Percentiles rank a stretch among this genome's conserved stretches.
phyloP scores from a whole-genome alignment of 805 yeast genomes.

The Myxozyma neglecta region DNA sequence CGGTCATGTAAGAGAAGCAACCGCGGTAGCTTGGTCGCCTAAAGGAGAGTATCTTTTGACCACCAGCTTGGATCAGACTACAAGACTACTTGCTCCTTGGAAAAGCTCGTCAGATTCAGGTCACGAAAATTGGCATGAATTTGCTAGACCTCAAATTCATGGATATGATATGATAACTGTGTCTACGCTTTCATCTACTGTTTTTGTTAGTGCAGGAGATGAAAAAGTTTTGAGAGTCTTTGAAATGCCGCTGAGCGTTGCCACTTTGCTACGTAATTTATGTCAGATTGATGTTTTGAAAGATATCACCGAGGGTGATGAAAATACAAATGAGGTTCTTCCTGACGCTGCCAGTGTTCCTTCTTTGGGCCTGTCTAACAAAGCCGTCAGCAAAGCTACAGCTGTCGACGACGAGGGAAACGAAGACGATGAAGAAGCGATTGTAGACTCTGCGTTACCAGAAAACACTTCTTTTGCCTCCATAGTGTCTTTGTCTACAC shows the following conservation, averaged over 20 bases:
- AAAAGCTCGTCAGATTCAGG: constrained; percentile 38
- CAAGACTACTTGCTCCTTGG: constrained; percentile 78
- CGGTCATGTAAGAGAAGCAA: constrained; percentile 73
- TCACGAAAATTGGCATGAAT: constrained; percentile 71
- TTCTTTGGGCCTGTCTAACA: constrained; percentile 59
- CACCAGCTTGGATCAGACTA: constrained; percentile 80
- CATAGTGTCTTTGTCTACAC: constrained; percentile 36
- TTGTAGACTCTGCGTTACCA: constrained; percentile 80
- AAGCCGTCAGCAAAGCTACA: constrained; percentile 1
- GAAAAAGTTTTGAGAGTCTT: constrained; percentile 89
- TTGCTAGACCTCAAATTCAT: constrained; percentile 96
- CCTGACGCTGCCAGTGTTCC: constrained; percentile 92
- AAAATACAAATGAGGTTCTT: constrained; percentile 40
- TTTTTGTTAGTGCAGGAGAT: constrained; percentile 91
- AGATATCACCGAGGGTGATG: constrained; percentile 8
- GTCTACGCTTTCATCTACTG: constrained; percentile 56
- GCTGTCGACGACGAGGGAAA: constrained; percentile 22
- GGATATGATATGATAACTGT: constrained; percentile 94
- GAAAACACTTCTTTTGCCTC: constrained; percentile 46
- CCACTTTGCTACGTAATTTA: constrained; percentile 56
- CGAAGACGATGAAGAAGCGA: constrained; percentile 45
- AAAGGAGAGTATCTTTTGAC: constrained; percentile 41
- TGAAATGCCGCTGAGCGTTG: constrained; percentile 80
- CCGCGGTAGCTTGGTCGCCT: constrained; percentile 66
- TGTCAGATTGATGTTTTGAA: constrained; percentile 45